A percentile compares a stretch with the other conserved stretches of the same genome.
These are phyloP conservation scores for Anthracocystis panici-leucophaei DNA, from an alignment of 1,284 basidiomycete species.

Conservation along the genomic window DNA sequence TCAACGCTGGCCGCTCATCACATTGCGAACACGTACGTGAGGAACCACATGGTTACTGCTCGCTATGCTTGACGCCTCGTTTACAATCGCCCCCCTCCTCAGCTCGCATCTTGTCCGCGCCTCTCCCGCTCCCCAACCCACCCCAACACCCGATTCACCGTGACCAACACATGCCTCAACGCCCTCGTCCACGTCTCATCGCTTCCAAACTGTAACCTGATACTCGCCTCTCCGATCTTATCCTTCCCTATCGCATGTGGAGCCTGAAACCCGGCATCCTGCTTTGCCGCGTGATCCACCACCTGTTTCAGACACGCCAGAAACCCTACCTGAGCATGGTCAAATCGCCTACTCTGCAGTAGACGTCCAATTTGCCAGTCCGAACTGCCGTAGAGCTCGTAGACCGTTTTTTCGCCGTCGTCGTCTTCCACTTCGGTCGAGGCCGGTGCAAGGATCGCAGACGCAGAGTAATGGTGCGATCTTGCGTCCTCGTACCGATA, in stretches of 20 bases:
- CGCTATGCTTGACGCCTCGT: too few relatives aligned
- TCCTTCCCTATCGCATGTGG: conserved; percentile 92
- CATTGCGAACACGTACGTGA: too few relatives aligned
- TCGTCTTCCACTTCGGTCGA: conserved; percentile 4
- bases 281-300: conserved; percentile 81
- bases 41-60: too few relatives aligned
- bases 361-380: conserved; percentile 85
- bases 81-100: conserved; percentile 13
- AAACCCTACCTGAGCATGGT: conserved; percentile 94
- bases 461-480: conserved; percentile 17
- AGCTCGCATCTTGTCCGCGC: neutral
- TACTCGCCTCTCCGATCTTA: conserved; percentile 92
- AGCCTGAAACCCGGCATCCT: conserved; percentile 79
- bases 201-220: conserved; percentile 87
- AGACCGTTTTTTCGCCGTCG: conserved; percentile 44
- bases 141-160: conserved; percentile 67
- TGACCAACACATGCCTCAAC: conserved; percentile 87
- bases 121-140: conserved; percentile 43
- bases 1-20: too few relatives aligned
- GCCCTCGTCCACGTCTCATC: conserved; percentile 97
- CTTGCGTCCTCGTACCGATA: conserved; percentile 37
- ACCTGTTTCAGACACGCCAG: conserved; percentile 92
- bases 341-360: conserved; percentile 93
- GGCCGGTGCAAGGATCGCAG: neutral
- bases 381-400: conserved; percentile 57